Evolutionary conservation across 1,284 basidiomycete species (phyloP), one percentile per base, ranked within the genome.

Genomic region (Phylloboletellus chloephorus): DNA sequence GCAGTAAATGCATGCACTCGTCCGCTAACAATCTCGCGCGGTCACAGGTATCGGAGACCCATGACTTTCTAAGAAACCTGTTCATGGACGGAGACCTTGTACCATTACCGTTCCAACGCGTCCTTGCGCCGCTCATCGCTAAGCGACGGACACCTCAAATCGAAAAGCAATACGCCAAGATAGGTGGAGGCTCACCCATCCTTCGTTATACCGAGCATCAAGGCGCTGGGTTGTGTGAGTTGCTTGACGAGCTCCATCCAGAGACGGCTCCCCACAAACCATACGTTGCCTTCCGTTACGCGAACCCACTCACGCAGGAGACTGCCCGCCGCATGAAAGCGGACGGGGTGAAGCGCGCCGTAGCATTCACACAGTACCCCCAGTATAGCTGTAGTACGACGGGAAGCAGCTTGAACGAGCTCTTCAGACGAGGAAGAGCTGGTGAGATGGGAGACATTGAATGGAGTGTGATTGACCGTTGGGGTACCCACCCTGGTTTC

Each of bases 351-450:
- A 85, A 76, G 59, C 75, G 94, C 42, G 96, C 95, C 0, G 74
- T 99, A 17, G 96, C 94, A 15, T 98, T 99, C 68, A 92, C 91
- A 2, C 96, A 99, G 67, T 99, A 99, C 63, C 96, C 96, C 1
- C 96, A 99, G 65, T 99, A 99, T 68, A 92, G 88, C 57, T 98
- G 96, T 67, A 93, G 88, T 49, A 99, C 96, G 4, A 98, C 96
- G 0, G 96, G 96, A 28, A 95, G 91, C 67, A 93, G 88, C 60
- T 61, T 99, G 56, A 99, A 98, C 60, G 95, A 98, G 67, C 71
- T 99, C 29, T 96, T 82, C 61, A 63, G 82, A 52, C 68, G 67
- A 52, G 76, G 73, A 50, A 79, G 68, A 60, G 59, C 74, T 31
- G 74, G 78, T 37, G 72, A 78, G 47, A 56, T 74, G 47, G 64